A percentile compares a stretch with the other conserved stretches of the same genome.
phyloP scores from a whole-genome alignment of 371 early-diverging fungal species.

The Saksenaea vasiformis region DNA sequence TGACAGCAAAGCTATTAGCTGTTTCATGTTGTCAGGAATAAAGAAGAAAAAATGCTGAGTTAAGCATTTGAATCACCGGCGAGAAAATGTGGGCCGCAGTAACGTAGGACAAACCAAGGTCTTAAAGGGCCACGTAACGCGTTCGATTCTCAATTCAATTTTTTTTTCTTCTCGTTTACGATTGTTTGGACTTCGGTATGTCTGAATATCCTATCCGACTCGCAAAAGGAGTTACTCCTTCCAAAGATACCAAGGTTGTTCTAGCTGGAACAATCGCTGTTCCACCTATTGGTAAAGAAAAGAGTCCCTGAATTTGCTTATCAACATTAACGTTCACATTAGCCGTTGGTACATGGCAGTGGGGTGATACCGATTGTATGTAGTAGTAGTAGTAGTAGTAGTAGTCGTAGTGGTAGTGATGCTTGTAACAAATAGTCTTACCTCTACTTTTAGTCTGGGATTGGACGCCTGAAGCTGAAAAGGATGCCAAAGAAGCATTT shows the following conservation, averaged over 20 bases:
- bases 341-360: slow-evolving; percentile 61
- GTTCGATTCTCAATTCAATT: neutral
- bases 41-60: too few species aligned
- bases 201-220: slow-evolving; percentile 20
- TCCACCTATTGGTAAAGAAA: slow-evolving; percentile 47
- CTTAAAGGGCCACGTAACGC: neutral
- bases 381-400: too few species aligned
- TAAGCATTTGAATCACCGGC: neutral
- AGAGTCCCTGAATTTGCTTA: neutral
- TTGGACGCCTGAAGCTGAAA: slow-evolving; percentile 40
- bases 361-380: slow-evolving; percentile 50
- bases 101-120: neutral
- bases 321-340: neutral
- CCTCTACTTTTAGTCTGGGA: slow-evolving; percentile 27
- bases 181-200: neutral
- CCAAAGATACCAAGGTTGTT: slow-evolving; percentile 43
- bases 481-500: slow-evolving; percentile 44
- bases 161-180: slow-evolving; percentile 8
- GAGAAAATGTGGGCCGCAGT: too few species aligned
- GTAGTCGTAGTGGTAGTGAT: too few species aligned
- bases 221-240: slow-evolving; percentile 36
- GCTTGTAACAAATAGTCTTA: neutral
- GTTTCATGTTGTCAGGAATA: too few species aligned
- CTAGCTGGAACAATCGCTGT: slow-evolving; percentile 42
- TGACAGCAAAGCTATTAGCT: too few species aligned